phyloP scores from a whole-genome alignment of 805 yeast genomes.

The Candida corydali region DNA sequence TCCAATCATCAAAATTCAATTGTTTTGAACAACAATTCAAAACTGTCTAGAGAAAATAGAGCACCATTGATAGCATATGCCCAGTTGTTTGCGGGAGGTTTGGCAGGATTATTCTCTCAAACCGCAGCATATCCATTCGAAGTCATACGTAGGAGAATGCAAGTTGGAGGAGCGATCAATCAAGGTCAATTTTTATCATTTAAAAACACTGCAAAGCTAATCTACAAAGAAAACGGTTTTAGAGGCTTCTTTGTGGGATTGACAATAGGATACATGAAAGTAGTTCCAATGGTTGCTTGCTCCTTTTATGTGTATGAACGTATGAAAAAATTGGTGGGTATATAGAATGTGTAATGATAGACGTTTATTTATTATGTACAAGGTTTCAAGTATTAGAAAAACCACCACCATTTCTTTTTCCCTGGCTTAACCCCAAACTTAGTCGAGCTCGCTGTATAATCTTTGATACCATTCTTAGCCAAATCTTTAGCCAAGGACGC shows the following conservation, averaged over 20 bases:
- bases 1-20: constrained; percentile 49
- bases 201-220: constrained; percentile 49
- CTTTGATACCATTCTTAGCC: constrained; percentile 25
- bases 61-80: constrained; percentile 85
- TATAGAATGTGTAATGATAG: constrained; percentile 23
- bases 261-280: constrained; percentile 92
- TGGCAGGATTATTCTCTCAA: constrained; percentile 94
- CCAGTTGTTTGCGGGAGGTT: constrained; percentile 88
- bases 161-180: constrained; percentile 79
- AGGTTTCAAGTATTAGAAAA: constrained; percentile 43
- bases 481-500: constrained; percentile 5
- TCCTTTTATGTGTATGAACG: constrained; percentile 93
- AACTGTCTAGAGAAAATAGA: constrained; percentile 40
- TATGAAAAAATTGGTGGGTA: constrained; percentile 65
- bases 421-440: constrained; percentile 53
- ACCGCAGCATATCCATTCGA: constrained; percentile 97
- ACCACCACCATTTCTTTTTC: constrained; percentile 59
- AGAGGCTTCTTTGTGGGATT: constrained; percentile 92
- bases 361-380: constrained; percentile 8
- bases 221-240: constrained; percentile 71
- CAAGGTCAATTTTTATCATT: constrained; percentile 56
- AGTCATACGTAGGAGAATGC: constrained; percentile 91
- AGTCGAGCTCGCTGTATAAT: constrained; percentile 41
- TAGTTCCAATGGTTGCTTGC: constrained; percentile 96
- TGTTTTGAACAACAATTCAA: constrained; percentile 8